phyloP scores from a whole-genome alignment of 805 yeast genomes.

The Candida sonorensis region DNA sequence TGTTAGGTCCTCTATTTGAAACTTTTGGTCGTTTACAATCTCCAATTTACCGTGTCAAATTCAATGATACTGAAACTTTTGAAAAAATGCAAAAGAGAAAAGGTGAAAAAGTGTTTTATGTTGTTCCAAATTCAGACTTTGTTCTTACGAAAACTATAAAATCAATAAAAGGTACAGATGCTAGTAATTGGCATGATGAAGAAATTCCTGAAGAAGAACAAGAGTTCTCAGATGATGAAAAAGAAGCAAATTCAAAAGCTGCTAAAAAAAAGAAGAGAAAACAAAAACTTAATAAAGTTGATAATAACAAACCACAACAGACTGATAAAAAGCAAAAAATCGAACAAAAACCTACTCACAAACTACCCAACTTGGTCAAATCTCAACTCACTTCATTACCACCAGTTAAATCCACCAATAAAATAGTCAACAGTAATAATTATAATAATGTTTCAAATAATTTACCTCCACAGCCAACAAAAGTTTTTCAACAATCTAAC shows the following conservation, averaged over 20 bases:
- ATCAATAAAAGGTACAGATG: constrained; percentile 80
- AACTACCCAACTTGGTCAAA: constrained; percentile 15
- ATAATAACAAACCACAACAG: constrained; percentile 4
- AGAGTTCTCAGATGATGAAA: constrained; percentile 93
- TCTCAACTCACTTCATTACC: constrained; percentile 19
- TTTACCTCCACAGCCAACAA: too few relatives aligned
- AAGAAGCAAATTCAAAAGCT: constrained; percentile 65
- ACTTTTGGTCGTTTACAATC: constrained; percentile 81
- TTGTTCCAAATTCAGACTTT: constrained; percentile 76
- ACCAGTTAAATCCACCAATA: constrained; percentile 3
- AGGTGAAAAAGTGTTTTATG: constrained; percentile 62
- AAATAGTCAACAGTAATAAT: too few relatives aligned
- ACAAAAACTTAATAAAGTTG: constrained; percentile 5
- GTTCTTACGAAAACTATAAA: constrained; percentile 68
- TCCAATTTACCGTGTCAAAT: constrained; percentile 76
- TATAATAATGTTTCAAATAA: too few relatives aligned
- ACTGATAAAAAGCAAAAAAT: constrained; percentile 7
- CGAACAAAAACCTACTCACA: background rate
- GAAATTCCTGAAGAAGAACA: constrained; percentile 90
- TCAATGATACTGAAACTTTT: constrained; percentile 44
- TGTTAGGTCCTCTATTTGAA: constrained; percentile 77
- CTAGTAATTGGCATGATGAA: constrained; percentile 91
- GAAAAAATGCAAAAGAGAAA: constrained; percentile 38
- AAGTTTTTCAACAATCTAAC: too few relatives aligned
- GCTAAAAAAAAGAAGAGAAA: constrained; percentile 52